phyloP scores from a whole-genome alignment of 306 rosid species.

The Acacia crassicarpa region DNA sequence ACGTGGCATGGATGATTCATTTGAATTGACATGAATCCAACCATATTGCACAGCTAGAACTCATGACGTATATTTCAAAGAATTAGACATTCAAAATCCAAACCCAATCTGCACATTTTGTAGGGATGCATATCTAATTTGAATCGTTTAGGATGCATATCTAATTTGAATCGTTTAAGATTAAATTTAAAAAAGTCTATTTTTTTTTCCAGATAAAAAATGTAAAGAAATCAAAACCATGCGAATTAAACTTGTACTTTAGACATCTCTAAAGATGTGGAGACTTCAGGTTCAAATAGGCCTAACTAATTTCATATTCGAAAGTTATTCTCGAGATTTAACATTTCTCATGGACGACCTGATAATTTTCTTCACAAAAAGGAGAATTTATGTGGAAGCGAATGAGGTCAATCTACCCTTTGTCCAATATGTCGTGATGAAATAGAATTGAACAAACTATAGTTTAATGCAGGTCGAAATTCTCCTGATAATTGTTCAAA shows the following conservation, averaged over 20 bases:
- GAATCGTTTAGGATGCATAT: not conserved
- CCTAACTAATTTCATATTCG: not conserved
- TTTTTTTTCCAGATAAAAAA: not conserved
- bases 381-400: not conserved
- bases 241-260: not conserved
- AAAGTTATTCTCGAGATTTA: not conserved
- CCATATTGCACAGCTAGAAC: not conserved
- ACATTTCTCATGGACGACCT: not conserved
- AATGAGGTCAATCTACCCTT: not conserved
- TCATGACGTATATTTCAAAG: not conserved
- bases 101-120: not conserved
- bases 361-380: not conserved
- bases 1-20: not conserved
- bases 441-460: not conserved
- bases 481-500: not conserved
- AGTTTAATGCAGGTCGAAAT: not conserved
- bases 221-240: not conserved
- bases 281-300: not conserved
- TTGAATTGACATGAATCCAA: not conserved
- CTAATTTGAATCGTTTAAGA: not conserved
- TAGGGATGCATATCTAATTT: too few species aligned
- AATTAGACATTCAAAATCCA: not conserved
- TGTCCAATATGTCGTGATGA: not conserved
- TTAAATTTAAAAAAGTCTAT: not conserved
- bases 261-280: not conserved